Conservation (phyloP, 768 basidiomycete genomes). For the Amanita phalloides region DNA sequence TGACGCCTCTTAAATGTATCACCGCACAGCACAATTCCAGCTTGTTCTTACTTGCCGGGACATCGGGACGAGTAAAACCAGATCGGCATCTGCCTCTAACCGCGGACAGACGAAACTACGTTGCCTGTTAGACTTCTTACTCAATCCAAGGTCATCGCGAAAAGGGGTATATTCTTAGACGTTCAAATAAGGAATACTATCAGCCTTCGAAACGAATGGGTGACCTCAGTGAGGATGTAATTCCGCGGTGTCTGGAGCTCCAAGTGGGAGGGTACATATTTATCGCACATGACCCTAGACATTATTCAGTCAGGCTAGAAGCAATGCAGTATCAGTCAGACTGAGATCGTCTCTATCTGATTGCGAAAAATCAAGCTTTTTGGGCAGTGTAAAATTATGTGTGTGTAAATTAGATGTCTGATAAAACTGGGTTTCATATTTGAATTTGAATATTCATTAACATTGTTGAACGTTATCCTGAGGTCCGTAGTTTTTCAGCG, state of each 20-base stretch:
- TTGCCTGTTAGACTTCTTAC: neutral
- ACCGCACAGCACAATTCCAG: neutral
- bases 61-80: conserved; percentile 1
- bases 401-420: neutral
- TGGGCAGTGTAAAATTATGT: no score
- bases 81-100: neutral
- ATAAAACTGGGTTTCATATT: neutral
- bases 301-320: no score
- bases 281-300: no score
- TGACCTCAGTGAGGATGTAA: neutral
- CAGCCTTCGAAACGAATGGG: neutral
- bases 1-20: neutral
- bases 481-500: conserved; percentile 61
- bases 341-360: no score
- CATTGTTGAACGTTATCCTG: neutral
- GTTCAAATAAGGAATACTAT: neutral
- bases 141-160: neutral
- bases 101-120: neutral
- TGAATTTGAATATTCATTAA: neutral
- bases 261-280: neutral
- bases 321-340: no score
- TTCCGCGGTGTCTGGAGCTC: conserved; percentile 4
- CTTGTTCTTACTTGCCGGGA: neutral
- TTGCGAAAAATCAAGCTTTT: no score
- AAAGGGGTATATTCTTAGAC: neutral